Conservation (phyloP, 768 basidiomycete genomes). For the Phylloporus sp. region DNA sequence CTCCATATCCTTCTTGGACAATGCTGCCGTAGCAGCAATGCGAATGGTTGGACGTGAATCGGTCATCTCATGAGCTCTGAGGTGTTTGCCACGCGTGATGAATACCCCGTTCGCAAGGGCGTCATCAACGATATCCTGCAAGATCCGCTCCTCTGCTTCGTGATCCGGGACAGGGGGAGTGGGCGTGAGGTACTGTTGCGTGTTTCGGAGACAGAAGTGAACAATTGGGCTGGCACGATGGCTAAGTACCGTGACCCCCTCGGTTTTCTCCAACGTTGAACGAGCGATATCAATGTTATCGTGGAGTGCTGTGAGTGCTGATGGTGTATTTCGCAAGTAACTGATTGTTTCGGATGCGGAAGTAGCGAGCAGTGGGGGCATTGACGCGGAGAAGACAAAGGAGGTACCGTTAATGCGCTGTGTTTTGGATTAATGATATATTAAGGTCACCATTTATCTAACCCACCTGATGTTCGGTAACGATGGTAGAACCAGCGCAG, state of each 20-base stretch:
- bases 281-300: constrained; percentile 79
- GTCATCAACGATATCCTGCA: constrained; percentile 95
- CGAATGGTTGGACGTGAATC: constrained; percentile 84
- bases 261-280: constrained; percentile 74
- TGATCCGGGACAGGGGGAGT: constrained; percentile 42
- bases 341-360: constrained; percentile 84
- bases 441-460: background rate
- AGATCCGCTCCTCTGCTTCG: constrained; percentile 66
- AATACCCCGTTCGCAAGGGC: constrained; percentile 76
- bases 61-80: constrained; percentile 78
- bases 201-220: constrained; percentile 64
- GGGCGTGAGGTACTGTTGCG: constrained; percentile 18
- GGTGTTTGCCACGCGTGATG: constrained; percentile 76
- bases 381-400: constrained; percentile 94
- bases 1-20: constrained; percentile 89
- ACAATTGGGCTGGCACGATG: constrained; percentile 85
- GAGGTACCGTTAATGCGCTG: constrained; percentile 94
- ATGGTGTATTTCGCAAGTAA: constrained; percentile 70
- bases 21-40: constrained; percentile 71
- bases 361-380: constrained; percentile 87
- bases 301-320: constrained; percentile 70
- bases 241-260: constrained; percentile 79
- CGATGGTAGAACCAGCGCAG: constrained; percentile 82
- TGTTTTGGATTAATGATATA: background rate
- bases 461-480: constrained; percentile 83